Conservation (phyloP, 2,329 filamentous ascomycete species). For the Chaetoscypha palmicola region DNA sequence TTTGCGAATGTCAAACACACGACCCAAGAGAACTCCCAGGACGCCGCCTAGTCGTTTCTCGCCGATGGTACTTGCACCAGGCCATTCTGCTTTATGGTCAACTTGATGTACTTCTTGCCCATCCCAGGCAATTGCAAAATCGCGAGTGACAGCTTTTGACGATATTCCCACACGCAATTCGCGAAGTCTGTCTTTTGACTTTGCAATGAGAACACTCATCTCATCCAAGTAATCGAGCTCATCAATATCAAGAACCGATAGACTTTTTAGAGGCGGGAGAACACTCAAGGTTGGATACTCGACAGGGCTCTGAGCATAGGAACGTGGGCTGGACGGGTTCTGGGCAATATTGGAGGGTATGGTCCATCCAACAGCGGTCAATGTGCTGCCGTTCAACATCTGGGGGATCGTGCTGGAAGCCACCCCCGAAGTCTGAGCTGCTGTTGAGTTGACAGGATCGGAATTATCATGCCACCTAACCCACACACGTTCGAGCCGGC, state of each 20-base stretch:
- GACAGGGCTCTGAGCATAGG: slow-evolving; percentile 51
- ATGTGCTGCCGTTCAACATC: slow-evolving; percentile 31
- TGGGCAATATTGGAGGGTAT: slow-evolving; percentile 23
- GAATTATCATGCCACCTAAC: slow-evolving; percentile 76
- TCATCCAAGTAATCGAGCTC: slow-evolving; percentile 78
- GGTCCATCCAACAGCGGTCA: slow-evolving; percentile 38
- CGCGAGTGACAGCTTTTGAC: slow-evolving; percentile 35
- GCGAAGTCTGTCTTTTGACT: slow-evolving; percentile 56
- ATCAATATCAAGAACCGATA: slow-evolving; percentile 75
- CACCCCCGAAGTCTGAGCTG: slow-evolving; percentile 18
- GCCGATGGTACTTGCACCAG: slow-evolving; percentile 50
- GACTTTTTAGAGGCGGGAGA: slow-evolving; percentile 64
- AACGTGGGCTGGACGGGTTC: slow-evolving; percentile 22
- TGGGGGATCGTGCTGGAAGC: slow-evolving; percentile 23
- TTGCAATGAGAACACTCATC: slow-evolving; percentile 68
- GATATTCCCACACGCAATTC: slow-evolving; percentile 72
- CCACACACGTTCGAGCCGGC: slow-evolving; percentile 68
- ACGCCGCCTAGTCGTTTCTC: slow-evolving; percentile 60
- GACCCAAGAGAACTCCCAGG: slow-evolving; percentile 59
- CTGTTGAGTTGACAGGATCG: slow-evolving; percentile 23
- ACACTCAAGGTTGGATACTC: slow-evolving; percentile 77
- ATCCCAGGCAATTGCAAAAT: slow-evolving; percentile 59
- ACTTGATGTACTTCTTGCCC: slow-evolving; percentile 56
- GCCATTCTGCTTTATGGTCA: slow-evolving; percentile 50
- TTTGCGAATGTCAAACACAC: slow-evolving; percentile 53